These are phyloP conservation scores for Colletotrichum agaves DNA, from an alignment of 2,329 filamentous ascomycete species.

Conservation along the genomic window DNA sequence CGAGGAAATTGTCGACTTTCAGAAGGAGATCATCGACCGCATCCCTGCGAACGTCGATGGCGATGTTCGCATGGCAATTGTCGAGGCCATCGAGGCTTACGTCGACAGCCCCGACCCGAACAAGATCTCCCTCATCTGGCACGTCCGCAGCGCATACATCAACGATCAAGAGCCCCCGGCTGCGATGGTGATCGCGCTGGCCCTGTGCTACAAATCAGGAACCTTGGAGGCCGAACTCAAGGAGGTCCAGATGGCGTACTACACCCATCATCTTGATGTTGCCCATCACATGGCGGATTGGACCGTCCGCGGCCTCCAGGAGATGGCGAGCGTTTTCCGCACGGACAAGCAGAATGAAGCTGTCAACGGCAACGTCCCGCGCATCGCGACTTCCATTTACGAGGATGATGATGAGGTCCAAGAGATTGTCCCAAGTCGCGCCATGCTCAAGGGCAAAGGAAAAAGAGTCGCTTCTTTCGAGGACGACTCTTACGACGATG, in stretches of 20 bases:
- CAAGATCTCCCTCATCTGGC: slow-evolving; percentile 12
- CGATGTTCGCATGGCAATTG: neutral
- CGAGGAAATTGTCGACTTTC: neutral
- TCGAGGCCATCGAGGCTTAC: slow-evolving; percentile 2
- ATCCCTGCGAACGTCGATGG: slow-evolving; percentile 9
- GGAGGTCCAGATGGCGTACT: slow-evolving; percentile 10
- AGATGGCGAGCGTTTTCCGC: neutral
- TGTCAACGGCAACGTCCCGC: neutral
- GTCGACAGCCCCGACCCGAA: slow-evolving; percentile 6
- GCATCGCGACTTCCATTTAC: neutral
- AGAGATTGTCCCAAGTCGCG: neutral
- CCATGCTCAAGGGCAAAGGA: neutral
- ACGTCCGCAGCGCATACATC: slow-evolving; percentile 8
- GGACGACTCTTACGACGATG: neutral
- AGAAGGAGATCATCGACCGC: neutral
- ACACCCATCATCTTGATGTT: neutral
- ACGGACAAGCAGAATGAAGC: neutral
- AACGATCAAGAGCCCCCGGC: slow-evolving; percentile 7
- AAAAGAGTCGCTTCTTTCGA: slow-evolving; percentile 19
- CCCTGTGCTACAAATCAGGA: slow-evolving; percentile 18
- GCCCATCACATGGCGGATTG: slow-evolving; percentile 15
- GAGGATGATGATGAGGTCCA: neutral
- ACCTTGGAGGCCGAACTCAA: slow-evolving; percentile 8
- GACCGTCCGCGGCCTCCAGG: slow-evolving; percentile 15
- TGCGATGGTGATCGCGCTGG: slow-evolving; percentile 19